Evolutionary conservation across 2,329 filamentous ascomycete genomes (phyloP), one percentile per base, ranked within the genome.

Genomic region (Xylogone sp.): DNA sequence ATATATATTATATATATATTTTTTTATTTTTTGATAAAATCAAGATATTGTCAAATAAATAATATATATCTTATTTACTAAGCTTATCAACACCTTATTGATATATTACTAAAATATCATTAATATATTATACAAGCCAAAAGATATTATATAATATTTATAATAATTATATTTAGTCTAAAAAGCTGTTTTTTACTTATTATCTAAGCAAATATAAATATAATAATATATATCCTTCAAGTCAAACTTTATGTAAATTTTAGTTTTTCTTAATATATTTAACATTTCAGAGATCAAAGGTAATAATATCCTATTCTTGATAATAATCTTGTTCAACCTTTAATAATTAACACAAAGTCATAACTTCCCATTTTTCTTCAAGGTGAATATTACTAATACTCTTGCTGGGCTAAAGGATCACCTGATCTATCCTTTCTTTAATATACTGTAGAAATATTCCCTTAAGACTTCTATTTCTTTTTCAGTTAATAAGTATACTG

Each of bases 101-200:
- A 66, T 62, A 21, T 53, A 59, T 10, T 22, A 43, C 52, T 69
- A 58, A 34, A 69, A 69, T 1, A 52, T 55, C 1, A 48, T 45
- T 4, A 49, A 56, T 1, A 54, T 49, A 50, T 64, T 62, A 13
- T 21, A 29, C 21, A 50, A 39, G 18, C 47, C 54, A 57, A 68
- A 67, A 8, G 44, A 55, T 53, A 67, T 63, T 9, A 73, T 60
- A 34, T 63, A 43, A 34, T 63, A 73, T 53, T 74, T 49, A 52
- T 57, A 73, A 5, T 59, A 51, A 31, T 65, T 57, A 53, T 64
- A 71, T 22, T 59, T 47, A 1, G 58, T 70, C 18, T 49, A 21
- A 49, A 72, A 73, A 0, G 59, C 59, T 18, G 56, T 71, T 51
- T 66, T 69, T 59, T 55, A 69, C 53, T 70, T 56, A 31, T 72